Conservation (phyloP, 345 rosid genomes). For the Eucalyptus curtisii region DNA sequence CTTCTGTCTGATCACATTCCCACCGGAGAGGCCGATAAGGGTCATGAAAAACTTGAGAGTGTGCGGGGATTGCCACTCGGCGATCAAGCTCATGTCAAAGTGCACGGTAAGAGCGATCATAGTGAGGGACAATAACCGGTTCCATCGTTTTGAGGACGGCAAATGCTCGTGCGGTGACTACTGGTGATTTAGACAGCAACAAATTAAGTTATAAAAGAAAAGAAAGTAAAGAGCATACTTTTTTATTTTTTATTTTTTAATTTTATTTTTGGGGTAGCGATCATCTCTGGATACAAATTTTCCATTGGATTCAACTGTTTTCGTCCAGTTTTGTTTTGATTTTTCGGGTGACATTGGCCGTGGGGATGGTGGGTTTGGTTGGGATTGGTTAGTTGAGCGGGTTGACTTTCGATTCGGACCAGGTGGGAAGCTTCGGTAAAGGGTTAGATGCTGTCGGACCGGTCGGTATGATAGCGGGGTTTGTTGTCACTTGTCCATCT, state of each 20-base stretch:
- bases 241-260: not conserved
- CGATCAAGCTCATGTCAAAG: conserved; percentile 71
- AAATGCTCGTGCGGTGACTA: conserved; percentile 85
- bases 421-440: not conserved
- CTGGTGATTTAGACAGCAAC: conserved; percentile 33
- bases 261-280: not conserved
- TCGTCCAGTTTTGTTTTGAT: not conserved
- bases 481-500: not conserved
- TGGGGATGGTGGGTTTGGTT: not conserved
- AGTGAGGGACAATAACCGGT: conserved; percentile 73
- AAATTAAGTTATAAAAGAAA: not conserved
- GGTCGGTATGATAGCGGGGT: not conserved
- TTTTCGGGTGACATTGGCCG: not conserved
- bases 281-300: not conserved
- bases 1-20: conserved; percentile 54
- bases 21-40: conserved; percentile 52
- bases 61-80: conserved; percentile 86
- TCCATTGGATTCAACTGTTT: not conserved
- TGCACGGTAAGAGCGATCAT: conserved; percentile 73
- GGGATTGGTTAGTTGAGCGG: not conserved
- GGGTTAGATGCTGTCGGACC: not conserved
- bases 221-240: not conserved
- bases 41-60: conserved; percentile 82
- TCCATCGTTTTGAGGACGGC: conserved; percentile 78
- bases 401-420: not conserved